These are phyloP conservation scores for Thalassiosira profunda DNA, from an alignment of 108 stramenopile genomes.

Conservation along the genomic window DNA sequence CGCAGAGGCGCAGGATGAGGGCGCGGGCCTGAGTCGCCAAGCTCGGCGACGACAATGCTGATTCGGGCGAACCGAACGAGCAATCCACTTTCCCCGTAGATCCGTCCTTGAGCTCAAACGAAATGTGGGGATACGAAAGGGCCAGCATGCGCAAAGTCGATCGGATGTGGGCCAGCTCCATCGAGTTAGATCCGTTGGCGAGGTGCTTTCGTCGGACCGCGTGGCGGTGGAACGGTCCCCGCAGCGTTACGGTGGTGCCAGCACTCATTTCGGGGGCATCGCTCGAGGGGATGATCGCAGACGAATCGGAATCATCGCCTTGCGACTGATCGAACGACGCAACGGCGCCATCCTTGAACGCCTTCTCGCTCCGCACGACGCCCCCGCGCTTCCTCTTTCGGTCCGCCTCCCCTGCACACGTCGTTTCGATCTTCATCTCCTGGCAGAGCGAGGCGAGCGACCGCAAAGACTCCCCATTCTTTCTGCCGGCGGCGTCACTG, in stretches of 20 bases:
- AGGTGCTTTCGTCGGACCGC: conserved; percentile 25
- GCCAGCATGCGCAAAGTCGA: conserved; percentile 9
- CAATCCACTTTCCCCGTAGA: conserved; percentile 2
- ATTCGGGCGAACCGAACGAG: not conserved
- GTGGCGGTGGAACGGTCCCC: conserved; percentile 28
- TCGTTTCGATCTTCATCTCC: conserved; percentile 32
- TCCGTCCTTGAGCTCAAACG: conserved; percentile 18
- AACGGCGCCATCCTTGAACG: conserved; percentile 17
- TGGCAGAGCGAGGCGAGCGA: conserved; percentile 32
- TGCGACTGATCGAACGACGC: conserved; percentile 20
- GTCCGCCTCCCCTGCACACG: not conserved
- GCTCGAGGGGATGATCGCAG: conserved; percentile 8
- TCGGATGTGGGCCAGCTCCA: conserved; percentile 6
- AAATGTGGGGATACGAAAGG: conserved; percentile 20
- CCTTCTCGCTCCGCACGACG: conserved; percentile 14
- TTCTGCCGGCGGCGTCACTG: not conserved
- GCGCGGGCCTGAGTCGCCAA: conserved; percentile 13
- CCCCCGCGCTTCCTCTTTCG: not conserved
- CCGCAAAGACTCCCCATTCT: conserved; percentile 32
- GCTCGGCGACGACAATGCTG: not conserved
- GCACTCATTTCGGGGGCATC: not conserved
- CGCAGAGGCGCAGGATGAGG: conserved; percentile 5
- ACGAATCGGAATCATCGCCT: not conserved
- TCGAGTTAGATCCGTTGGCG: conserved; percentile 2
- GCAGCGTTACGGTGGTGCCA: conserved; percentile 25